phyloP scores from a whole-genome alignment of 495 filamentous ascomycete genomes.

The Penicillium canariense region DNA sequence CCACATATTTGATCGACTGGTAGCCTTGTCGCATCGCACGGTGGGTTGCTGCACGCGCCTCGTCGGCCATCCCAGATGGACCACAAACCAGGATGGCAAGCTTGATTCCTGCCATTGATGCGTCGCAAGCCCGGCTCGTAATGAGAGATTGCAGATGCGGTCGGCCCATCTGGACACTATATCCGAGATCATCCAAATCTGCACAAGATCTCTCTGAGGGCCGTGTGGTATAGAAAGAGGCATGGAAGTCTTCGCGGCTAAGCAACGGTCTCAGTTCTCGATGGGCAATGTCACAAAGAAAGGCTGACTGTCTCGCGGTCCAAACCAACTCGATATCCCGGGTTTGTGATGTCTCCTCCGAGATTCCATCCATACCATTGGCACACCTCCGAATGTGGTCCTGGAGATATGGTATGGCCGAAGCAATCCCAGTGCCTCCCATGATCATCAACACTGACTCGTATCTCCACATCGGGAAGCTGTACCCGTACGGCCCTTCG shows the following conservation, averaged over 20 bases:
- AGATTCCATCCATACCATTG: neutral
- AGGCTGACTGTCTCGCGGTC: constrained; percentile 37
- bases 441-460: constrained; percentile 56
- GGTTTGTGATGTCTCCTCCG: constrained; percentile 19
- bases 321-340: constrained; percentile 40
- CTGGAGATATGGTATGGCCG: constrained; percentile 51
- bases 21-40: constrained; percentile 35
- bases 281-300: constrained; percentile 31
- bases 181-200: constrained; percentile 3
- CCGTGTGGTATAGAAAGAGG: constrained; percentile 36
- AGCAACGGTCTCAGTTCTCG: constrained; percentile 31
- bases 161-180: constrained; percentile 28
- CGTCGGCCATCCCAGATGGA: constrained; percentile 48
- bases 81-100: constrained; percentile 50
- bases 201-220: neutral
- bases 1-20: constrained; percentile 35
- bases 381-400: constrained; percentile 31
- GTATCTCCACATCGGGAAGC: constrained; percentile 46
- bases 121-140: constrained; percentile 29
- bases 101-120: constrained; percentile 22
- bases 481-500: constrained; percentile 60
- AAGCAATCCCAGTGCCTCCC: constrained; percentile 60
- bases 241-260: constrained; percentile 33
- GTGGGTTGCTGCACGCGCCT: constrained; percentile 43
- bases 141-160: constrained; percentile 36